phyloP scores from a whole-genome alignment of 305 asterid species.

The Rubia balearica region DNA sequence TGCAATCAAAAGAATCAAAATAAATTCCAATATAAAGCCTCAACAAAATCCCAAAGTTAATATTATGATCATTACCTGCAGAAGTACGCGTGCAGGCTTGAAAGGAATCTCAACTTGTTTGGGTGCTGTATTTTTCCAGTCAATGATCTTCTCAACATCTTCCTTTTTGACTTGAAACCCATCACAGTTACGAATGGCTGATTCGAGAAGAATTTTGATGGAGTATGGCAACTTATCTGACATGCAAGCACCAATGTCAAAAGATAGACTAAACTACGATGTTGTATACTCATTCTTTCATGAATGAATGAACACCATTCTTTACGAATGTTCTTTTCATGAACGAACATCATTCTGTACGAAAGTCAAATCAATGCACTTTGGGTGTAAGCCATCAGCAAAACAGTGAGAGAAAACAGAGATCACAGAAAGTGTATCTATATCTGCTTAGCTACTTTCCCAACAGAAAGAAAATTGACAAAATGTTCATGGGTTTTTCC shows the following conservation, averaged over 20 bases:
- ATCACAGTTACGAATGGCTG: conserved; percentile 90
- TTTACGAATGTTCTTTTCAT: neutral
- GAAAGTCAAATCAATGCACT: neutral
- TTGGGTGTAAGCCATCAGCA: neutral
- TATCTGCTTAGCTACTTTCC: neutral
- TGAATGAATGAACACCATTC: no score
- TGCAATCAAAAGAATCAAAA: conserved; percentile 27
- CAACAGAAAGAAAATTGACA: neutral
- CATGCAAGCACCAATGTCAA: conserved; percentile 14
- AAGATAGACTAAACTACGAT: neutral
- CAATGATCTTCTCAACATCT: conserved; percentile 83
- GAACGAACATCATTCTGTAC: no score
- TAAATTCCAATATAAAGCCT: neutral
- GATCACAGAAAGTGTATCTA: neutral
- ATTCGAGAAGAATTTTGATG: conserved; percentile 78
- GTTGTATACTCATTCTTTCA: neutral
- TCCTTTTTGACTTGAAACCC: conserved; percentile 85
- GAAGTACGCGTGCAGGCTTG: conserved; percentile 89
- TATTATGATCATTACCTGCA: conserved; percentile 53
- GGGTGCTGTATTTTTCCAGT: conserved; percentile 80
- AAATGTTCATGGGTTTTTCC: neutral
- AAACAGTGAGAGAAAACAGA: neutral
- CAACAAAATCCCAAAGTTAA: neutral
- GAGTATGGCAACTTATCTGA: conserved; percentile 90
- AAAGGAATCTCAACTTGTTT: conserved; percentile 86